Evolutionary conservation across 2,329 filamentous ascomycete species (phyloP), one percentile per base, ranked within the genome.

Genomic region (Stemphylium vesicarium): DNA sequence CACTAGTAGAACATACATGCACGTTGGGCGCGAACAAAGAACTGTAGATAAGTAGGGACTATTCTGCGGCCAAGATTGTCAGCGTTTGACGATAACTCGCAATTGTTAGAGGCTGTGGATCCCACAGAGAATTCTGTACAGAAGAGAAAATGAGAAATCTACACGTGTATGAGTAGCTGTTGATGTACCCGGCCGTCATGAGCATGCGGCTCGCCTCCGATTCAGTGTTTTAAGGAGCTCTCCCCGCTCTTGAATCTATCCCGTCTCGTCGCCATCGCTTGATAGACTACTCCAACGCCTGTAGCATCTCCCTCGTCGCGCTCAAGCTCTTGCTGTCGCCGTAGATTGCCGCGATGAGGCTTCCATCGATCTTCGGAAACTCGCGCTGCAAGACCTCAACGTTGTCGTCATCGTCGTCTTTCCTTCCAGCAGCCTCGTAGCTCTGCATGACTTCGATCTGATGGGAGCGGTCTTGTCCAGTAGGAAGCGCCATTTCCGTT

Each of bases 271-370:
- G 18, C 20, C 4, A 24, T 29, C 37, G 13, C 18, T 24, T 24
- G 4, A 32, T 18, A 29, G 18, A n/a, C 42, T 32, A 53, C 36
- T 64, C 62, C 62, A 80, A 59, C 62, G 78, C 78, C 37, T 71
- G 66, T 54, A 80, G 62, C 76, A 78, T 78, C 68, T 80, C 78
- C 58, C 77, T 71, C 53, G 77, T 77, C n/a, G 72, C 77, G 16
- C 72, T 71, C 59, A 79, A 50, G 57, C 68, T 73, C 65, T 77
- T 72, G 22, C 69, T 72, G 59, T 80, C 78, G 6, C 72, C 70
- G 56, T 79, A 80, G 38, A 80, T 72, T n/a, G 78, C 78, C 10
- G 78, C 78, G 56, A 80, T 77, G 62, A 80, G 56, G 51, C 71
- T 76, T 2, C 75, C 72, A 62, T 80, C 78, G n/a, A 80, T 63